Conservation (phyloP, 2,329 filamentous ascomycete genomes). For the Ambrosiella beaveri region DNA sequence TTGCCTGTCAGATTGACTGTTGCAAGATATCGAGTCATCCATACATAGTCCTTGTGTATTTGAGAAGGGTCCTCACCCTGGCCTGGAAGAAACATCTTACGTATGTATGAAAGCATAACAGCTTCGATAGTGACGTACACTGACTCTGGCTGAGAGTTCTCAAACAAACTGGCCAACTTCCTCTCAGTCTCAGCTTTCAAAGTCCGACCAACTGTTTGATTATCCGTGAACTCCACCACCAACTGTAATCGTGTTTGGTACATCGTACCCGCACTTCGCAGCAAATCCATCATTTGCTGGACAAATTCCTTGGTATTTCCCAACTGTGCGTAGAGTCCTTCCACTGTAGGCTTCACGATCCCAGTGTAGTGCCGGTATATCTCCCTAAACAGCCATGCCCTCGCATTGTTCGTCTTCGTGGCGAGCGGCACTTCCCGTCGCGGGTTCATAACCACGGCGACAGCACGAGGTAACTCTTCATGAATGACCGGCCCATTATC, state of each 20-base stretch:
- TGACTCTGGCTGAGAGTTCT: neutral
- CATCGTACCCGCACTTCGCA: neutral
- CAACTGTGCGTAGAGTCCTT: slow-evolving; percentile 16
- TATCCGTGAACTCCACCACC: neutral
- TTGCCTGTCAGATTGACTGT: slow-evolving; percentile 38
- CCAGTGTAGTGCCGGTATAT: slow-evolving; percentile 42
- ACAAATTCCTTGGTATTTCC: neutral
- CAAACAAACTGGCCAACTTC: neutral
- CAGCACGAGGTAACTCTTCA: slow-evolving; percentile 31
- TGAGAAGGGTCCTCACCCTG: neutral
- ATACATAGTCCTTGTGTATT: neutral
- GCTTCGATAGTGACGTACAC: neutral
- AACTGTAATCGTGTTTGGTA: neutral
- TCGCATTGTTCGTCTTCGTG: slow-evolving; percentile 35
- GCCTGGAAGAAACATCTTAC: neutral
- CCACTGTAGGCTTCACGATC: slow-evolving; percentile 39
- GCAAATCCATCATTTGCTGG: neutral
- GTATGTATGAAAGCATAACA: neutral
- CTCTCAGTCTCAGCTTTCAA: neutral
- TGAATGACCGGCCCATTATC: slow-evolving; percentile 37
- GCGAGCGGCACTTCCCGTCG: slow-evolving; percentile 29
- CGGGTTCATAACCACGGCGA: slow-evolving; percentile 36
- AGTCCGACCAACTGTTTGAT: neutral
- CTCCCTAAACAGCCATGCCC: slow-evolving; percentile 44
- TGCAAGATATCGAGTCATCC: neutral